phyloP scores from a whole-genome alignment of 1,139 yeast species.

The Pichia sp. region DNA sequence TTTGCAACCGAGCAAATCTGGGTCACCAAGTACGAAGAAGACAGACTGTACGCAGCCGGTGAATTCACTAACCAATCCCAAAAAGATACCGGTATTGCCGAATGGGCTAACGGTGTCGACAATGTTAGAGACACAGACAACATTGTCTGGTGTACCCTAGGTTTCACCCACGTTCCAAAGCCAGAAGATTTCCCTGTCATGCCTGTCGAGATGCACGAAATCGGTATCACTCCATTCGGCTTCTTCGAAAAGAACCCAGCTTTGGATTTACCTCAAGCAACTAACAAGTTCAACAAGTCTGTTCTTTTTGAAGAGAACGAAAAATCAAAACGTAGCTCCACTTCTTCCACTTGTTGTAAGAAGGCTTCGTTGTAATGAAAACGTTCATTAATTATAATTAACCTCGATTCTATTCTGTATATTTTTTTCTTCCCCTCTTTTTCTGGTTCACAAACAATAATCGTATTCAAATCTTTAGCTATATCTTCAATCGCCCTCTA shows the following conservation, averaged over 20 bases:
- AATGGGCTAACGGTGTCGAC: slow-evolving; percentile 60
- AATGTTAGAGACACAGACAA: slow-evolving; percentile 73
- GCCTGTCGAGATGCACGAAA: slow-evolving; percentile 77
- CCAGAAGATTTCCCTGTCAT: slow-evolving; percentile 92
- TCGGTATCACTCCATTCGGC: slow-evolving; percentile 67
- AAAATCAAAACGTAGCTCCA: slow-evolving; percentile 16
- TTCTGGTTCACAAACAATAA: no score
- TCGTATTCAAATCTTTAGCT: no score
- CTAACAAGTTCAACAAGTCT: slow-evolving; percentile 68
- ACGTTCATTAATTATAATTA: not conserved
- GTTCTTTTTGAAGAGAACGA: slow-evolving; percentile 32
- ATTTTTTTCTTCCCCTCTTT: not conserved
- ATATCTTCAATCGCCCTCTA: no score
- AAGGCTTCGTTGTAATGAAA: slow-evolving; percentile 14
- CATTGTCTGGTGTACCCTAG: slow-evolving; percentile 85
- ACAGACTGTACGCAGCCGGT: slow-evolving; percentile 71
- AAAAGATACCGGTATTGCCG: slow-evolving; percentile 57
- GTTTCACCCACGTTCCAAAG: slow-evolving; percentile 82
- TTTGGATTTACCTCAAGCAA: slow-evolving; percentile 73
- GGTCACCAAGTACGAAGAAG: slow-evolving; percentile 70
- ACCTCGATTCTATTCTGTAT: not conserved
- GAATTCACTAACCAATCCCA: slow-evolving; percentile 76
- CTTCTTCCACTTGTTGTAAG: slow-evolving; percentile 41
- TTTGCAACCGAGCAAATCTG: slow-evolving; percentile 73
- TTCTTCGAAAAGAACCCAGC: slow-evolving; percentile 84